phyloP scores from a whole-genome alignment of 139 green algal species.

The Tetradesmus lagerheimii region DNA sequence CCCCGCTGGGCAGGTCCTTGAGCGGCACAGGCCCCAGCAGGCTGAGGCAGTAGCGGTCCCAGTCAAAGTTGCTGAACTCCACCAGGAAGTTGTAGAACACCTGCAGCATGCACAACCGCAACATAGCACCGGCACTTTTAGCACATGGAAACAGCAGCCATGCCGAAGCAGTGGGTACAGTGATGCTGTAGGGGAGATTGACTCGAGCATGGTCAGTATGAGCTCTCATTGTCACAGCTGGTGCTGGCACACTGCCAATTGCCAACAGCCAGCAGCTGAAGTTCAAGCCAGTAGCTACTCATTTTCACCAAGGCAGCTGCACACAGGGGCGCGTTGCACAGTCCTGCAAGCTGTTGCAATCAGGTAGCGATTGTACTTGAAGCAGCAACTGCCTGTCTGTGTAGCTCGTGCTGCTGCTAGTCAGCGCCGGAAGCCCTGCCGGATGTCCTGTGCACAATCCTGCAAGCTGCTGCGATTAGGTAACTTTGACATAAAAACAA shows the following conservation, averaged over 20 bases:
- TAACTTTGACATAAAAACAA: not conserved
- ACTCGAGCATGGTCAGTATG: too few relatives aligned
- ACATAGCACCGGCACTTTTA: not conserved
- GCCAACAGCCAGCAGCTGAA: not conserved
- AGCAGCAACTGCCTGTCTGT: not conserved
- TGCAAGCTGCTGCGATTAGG: not conserved
- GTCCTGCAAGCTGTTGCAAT: not conserved
- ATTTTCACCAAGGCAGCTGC: too few relatives aligned
- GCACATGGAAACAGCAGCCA: not conserved
- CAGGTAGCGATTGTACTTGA: not conserved
- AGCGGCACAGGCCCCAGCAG: conserved; percentile 76
- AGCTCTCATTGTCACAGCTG: too few relatives aligned
- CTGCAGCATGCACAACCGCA: conserved; percentile 50
- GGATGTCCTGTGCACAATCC: not conserved
- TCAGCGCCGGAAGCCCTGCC: not conserved
- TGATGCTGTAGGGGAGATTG: too few relatives aligned
- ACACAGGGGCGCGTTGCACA: not conserved
- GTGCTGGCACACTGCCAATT: not conserved
- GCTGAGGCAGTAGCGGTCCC: conserved; percentile 89
- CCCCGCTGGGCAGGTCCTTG: conserved; percentile 11
- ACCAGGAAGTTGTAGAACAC: conserved; percentile 92
- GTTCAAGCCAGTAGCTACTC: not conserved
- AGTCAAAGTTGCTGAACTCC: conserved; percentile 90
- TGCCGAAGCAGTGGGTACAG: not conserved
- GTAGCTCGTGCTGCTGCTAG: not conserved